Conservation (phyloP, 306 rosid genomes). For the Alnus glutinosa region DNA sequence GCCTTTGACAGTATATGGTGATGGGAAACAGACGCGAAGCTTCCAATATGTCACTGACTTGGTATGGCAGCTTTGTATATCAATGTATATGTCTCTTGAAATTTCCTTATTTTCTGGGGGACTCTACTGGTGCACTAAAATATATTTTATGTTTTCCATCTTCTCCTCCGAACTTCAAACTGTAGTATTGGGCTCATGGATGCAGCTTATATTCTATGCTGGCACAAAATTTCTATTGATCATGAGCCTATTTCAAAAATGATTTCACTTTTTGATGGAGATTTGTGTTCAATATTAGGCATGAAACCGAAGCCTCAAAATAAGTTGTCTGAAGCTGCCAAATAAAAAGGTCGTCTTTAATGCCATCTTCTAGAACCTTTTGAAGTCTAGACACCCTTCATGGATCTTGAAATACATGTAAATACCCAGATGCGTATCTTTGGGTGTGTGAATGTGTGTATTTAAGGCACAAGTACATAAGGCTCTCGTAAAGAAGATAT, state of each 20-base stretch:
- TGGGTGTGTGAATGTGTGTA: no score
- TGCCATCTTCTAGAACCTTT: neutral
- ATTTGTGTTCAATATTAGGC: neutral
- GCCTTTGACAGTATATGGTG: slow-evolving; percentile 92
- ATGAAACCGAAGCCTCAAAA: neutral
- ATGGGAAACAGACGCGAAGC: slow-evolving; percentile 96
- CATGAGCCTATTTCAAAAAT: slow-evolving; percentile 14
- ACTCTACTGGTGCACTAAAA: neutral
- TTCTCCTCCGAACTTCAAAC: neutral
- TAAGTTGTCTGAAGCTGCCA: neutral
- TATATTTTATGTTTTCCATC: neutral
- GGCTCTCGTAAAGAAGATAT: neutral
- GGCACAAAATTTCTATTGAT: slow-evolving; percentile 10
- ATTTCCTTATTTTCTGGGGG: neutral
- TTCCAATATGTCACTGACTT: slow-evolving; percentile 97
- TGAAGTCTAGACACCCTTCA: neutral
- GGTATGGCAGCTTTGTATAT: slow-evolving; percentile 45
- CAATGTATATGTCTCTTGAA: neutral
- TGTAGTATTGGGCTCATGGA: slow-evolving; percentile 2
- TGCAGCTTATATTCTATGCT: neutral
- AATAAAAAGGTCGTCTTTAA: neutral
- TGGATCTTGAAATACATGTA: neutral
- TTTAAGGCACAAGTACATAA: neutral
- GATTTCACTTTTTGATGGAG: neutral
- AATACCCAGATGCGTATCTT: neutral